Evolutionary conservation across 805 yeast species (phyloP).

Genomic region (Blastobotrys terrestris): DNA sequence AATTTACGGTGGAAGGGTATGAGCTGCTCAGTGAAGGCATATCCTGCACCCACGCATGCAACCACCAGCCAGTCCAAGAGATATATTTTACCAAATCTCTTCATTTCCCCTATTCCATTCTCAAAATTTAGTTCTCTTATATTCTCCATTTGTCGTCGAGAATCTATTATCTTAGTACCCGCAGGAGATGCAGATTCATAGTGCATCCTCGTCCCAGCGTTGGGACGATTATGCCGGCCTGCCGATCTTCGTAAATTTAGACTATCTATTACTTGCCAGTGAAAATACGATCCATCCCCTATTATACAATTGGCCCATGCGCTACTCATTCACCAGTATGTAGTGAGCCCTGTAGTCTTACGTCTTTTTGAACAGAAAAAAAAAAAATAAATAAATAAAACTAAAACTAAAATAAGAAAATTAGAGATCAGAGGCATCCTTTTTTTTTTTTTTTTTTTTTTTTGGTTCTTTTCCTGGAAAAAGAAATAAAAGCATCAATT

Average conservation of each 20-base stretch:
- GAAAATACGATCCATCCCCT: no score
- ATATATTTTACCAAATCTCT: neutral
- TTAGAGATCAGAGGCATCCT: no score
- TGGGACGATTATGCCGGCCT: neutral
- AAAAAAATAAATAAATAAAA: no score
- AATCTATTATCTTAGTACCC: neutral
- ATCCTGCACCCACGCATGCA: conserved; percentile 5
- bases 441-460: no score
- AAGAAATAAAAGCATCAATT: neutral
- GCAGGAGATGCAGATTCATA: neutral
- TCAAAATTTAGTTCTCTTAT: neutral
- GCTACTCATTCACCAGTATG: no score
- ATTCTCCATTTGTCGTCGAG: neutral
- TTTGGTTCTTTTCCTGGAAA: neutral
- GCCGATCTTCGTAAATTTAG: neutral
- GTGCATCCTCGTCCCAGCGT: neutral
- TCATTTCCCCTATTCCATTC: neutral
- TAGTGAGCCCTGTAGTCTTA: no score
- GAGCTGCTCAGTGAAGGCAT: conserved; percentile 12
- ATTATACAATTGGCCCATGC: no score
- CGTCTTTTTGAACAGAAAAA: no score
- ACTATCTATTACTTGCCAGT: no score
- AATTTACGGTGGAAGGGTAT: conserved; percentile 76
- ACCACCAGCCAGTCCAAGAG: conserved; percentile 16
- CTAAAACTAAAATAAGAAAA: no score